Conservation (phyloP, 805 yeast genomes). For the Lipomyces anomalus region DNA sequence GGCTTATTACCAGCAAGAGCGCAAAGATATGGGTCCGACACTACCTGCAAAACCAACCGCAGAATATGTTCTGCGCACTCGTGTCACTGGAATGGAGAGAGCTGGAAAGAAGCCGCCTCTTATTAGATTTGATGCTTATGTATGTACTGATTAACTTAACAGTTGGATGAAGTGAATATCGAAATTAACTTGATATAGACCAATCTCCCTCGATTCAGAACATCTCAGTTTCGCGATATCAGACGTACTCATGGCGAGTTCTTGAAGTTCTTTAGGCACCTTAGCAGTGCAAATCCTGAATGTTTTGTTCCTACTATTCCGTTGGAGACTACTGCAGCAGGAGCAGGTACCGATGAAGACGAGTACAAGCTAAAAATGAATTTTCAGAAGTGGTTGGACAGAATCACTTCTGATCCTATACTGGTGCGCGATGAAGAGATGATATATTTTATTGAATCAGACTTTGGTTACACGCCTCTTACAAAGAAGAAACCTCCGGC, state of each 20-base stretch:
- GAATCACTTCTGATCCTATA: constrained; percentile 70
- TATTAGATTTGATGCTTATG: constrained; percentile 58
- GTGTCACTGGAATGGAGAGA: constrained; percentile 64
- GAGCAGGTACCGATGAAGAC: constrained; percentile 81
- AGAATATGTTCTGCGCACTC: constrained; percentile 38
- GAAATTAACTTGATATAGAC: constrained; percentile 32
- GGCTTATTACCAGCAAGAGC: constrained; percentile 10
- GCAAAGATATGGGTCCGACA: constrained; percentile 9
- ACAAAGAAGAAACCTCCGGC: constrained; percentile 62
- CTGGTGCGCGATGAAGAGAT: constrained; percentile 82
- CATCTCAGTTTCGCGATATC: constrained; percentile 59
- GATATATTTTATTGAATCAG: constrained; percentile 74
- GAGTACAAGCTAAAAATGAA: constrained; percentile 47
- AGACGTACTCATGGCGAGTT: constrained; percentile 79
- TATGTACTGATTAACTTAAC: constrained; percentile 18
- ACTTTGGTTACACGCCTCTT: constrained; percentile 59
- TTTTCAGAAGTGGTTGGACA: constrained; percentile 82
- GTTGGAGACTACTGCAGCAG: constrained; percentile 64
- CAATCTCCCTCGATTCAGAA: constrained; percentile 72
- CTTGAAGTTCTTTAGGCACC: constrained; percentile 65
- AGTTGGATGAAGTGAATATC: background rate
- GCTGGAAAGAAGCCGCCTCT: constrained; percentile 74
- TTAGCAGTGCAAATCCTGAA: constrained; percentile 78
- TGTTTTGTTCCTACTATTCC: constrained; percentile 92
- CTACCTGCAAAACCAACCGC: constrained; percentile 15